A percentile compares a stretch with the other conserved stretches of the same genome.
phyloP scores from a whole-genome alignment of 2,329 filamentous ascomycete genomes.

The Gnomoniopsis smithogilvyi region DNA sequence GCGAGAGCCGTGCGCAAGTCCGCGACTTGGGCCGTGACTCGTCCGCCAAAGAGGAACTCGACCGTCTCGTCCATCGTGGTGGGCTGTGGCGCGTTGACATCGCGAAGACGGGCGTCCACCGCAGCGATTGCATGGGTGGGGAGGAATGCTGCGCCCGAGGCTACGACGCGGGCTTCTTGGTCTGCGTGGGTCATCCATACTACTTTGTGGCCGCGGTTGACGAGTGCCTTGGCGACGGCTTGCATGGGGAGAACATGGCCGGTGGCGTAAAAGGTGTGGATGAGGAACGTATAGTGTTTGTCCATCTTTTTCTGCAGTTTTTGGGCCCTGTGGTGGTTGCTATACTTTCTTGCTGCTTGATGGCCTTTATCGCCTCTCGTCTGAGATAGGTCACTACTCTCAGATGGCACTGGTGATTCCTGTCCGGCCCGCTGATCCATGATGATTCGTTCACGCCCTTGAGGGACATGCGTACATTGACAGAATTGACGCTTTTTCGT shows the following conservation, averaged over 20 bases:
- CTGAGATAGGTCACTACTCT: not conserved
- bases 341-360: not conserved
- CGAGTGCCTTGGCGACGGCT: constrained; percentile 34
- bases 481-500: not conserved
- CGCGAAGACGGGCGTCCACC: constrained; percentile 27
- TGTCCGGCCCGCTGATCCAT: not conserved
- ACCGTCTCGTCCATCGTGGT: constrained; percentile 31
- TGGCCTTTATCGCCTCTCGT: not conserved
- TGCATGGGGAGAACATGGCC: constrained; percentile 38
- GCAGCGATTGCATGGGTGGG: constrained; percentile 22
- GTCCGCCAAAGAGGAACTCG: constrained; percentile 23
- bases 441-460: not conserved
- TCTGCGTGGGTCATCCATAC: constrained; percentile 34
- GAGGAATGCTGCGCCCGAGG: constrained; percentile 32
- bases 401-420: not conserved
- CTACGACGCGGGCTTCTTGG: constrained; percentile 31
- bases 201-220: constrained; percentile 35
- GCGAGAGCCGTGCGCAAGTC: constrained; percentile 31
- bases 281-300: constrained; percentile 28
- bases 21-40: constrained; percentile 32
- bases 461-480: not conserved
- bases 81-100: constrained; percentile 17
- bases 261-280: constrained; percentile 37
- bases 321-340: not conserved
- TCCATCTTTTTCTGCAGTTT: not conserved